Conservation (phyloP, 306 rosid genomes). For the Mimosa bimucronata region DNA sequence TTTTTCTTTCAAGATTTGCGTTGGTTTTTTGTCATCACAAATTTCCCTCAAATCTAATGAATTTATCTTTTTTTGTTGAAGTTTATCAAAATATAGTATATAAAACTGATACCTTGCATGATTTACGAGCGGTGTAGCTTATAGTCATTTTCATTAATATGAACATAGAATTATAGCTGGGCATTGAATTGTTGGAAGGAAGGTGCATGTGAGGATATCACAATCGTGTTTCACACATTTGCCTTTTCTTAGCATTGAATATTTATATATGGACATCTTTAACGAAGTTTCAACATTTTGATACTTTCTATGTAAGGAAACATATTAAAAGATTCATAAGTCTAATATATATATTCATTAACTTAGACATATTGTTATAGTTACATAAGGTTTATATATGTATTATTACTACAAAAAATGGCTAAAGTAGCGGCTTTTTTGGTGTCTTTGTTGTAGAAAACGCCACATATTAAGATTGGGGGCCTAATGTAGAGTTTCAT, state of each 20-base stretch:
- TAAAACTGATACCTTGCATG: too few species aligned
- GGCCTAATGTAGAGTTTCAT: too few species aligned
- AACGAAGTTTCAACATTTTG: not conserved
- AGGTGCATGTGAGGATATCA: not conserved
- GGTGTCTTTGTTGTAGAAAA: too few species aligned
- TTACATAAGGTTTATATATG: not conserved
- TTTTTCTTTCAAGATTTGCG: not conserved
- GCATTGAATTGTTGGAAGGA: not conserved
- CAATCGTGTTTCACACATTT: not conserved
- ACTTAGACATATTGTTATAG: not conserved
- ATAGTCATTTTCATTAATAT: not conserved
- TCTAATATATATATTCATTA: too few species aligned
- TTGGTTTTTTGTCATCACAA: not conserved
- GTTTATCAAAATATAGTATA: too few species aligned
- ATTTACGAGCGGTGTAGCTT: too few species aligned
- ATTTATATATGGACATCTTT: not conserved
- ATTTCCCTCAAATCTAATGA: not conserved
- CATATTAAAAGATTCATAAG: not conserved
- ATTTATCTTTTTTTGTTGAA: not conserved
- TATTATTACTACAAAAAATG: too few species aligned
- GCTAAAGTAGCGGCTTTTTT: too few species aligned
- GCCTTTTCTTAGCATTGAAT: not conserved
- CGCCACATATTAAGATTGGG: too few species aligned
- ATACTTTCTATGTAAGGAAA: not conserved
- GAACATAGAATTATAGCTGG: too few species aligned